Conservation (phyloP, 257 asterid species). For the Craterostigma plantagineum region DNA sequence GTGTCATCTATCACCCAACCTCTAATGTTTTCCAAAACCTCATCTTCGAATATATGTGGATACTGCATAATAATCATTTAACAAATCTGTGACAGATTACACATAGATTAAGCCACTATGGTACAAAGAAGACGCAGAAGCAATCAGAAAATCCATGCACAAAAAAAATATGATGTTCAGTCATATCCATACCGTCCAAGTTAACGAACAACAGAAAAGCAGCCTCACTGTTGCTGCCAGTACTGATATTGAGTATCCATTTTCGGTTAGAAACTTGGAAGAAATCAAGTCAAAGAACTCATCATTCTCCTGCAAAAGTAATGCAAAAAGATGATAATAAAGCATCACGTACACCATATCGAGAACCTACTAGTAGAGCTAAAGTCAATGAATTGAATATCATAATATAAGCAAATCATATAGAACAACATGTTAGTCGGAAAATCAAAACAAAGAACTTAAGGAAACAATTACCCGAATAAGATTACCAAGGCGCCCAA, state of each 20-base stretch:
- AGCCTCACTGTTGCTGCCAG: slow-evolving; percentile 84
- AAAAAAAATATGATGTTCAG: no score
- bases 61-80: slow-evolving; percentile 30
- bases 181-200: slow-evolving; percentile 55
- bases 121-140: slow-evolving; percentile 7
- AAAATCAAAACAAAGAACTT: slow-evolving; percentile 8
- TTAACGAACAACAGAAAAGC: slow-evolving; percentile 74
- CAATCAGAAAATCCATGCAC: no score
- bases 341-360: no score
- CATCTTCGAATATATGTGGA: slow-evolving; percentile 86
- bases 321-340: background rate
- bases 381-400: no score
- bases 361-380: no score
- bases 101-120: background rate
- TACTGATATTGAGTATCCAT: slow-evolving; percentile 47
- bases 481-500: slow-evolving; percentile 87
- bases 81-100: no score
- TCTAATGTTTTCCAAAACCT: slow-evolving; percentile 61
- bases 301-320: slow-evolving; percentile 71
- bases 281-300: slow-evolving; percentile 82
- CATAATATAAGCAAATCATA: background rate
- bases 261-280: slow-evolving; percentile 53
- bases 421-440: background rate
- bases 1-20: slow-evolving; percentile 86
- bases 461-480: slow-evolving; percentile 42